Percentiles rank a stretch among this genome's conserved stretches.
phyloP scores from a whole-genome alignment of 176 grass and related monocot genomes.

The Aegilops longissima region DNA sequence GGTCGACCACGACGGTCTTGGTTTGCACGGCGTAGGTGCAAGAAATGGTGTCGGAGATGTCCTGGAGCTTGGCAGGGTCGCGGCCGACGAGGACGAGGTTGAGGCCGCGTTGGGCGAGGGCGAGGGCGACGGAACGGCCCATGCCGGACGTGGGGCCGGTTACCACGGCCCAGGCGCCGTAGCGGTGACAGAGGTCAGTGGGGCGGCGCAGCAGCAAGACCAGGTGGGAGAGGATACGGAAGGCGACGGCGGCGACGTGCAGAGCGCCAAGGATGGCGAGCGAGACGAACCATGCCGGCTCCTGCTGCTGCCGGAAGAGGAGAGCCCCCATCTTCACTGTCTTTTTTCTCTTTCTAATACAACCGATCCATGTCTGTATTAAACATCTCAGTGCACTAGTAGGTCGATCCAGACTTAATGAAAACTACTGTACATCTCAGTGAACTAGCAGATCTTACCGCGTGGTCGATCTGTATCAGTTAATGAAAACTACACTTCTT shows the following conservation, averaged over 20 bases:
- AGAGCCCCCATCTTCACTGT: not conserved
- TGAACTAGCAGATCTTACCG: too few relatives aligned
- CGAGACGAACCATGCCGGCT: not conserved
- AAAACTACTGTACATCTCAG: too few relatives aligned
- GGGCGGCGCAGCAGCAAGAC: not conserved
- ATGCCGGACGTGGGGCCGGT: conserved; percentile 3
- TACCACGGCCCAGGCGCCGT: not conserved
- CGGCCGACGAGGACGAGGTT: not conserved
- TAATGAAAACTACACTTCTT: too few relatives aligned
- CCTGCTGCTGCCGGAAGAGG: not conserved
- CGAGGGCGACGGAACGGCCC: not conserved
- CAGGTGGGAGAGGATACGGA: not conserved
- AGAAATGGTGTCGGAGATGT: not conserved
- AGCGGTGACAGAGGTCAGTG: not conserved
- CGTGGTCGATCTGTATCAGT: too few relatives aligned
- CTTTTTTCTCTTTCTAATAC: not conserved
- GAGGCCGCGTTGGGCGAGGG: not conserved
- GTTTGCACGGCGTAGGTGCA: not conserved
- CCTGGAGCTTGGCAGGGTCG: not conserved
- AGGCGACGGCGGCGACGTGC: not conserved
- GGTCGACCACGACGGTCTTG: not conserved
- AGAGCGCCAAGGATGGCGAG: not conserved
- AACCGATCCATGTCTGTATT: too few relatives aligned
- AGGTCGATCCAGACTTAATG: too few relatives aligned
- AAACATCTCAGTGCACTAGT: too few relatives aligned